phyloP scores from a whole-genome alignment of 352 stramenopile species.

The Nannochloropsis limnetica region DNA sequence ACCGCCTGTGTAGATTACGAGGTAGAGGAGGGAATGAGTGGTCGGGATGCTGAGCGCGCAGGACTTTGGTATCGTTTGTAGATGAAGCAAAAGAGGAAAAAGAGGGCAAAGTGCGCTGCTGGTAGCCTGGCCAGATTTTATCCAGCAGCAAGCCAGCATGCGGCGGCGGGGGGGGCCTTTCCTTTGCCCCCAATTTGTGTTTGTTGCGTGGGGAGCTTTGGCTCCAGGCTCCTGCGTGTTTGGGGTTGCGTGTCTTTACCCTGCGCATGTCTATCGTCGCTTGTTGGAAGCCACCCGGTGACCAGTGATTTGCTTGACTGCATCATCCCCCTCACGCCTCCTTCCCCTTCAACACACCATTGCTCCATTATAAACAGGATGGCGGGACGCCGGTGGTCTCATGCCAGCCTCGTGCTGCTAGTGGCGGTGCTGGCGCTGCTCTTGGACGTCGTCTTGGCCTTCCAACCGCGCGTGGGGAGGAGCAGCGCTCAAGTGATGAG shows the following conservation, averaged over 20 bases:
- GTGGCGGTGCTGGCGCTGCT: not conserved
- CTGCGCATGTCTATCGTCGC: not conserved
- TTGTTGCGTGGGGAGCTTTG: not conserved
- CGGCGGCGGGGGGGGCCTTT: not conserved
- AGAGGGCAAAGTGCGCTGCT: no score
- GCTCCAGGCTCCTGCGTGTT: not conserved
- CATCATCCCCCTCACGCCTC: not conserved
- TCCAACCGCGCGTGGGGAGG: not conserved
- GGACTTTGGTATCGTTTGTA: not conserved
- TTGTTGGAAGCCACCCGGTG: not conserved
- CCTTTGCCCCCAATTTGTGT: not conserved
- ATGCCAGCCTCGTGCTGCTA: not conserved
- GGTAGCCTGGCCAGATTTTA: not conserved
- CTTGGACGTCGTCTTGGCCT: conserved; percentile 1
- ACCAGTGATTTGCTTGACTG: not conserved
- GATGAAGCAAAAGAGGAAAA: not conserved
- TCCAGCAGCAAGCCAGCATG: no score
- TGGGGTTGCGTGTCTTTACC: not conserved
- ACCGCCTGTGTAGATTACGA: not conserved
- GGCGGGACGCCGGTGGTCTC: not conserved
- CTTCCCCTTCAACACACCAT: not conserved
- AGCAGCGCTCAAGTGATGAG: not conserved
- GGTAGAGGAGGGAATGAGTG: not conserved
- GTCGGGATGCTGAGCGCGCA: not conserved
- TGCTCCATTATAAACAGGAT: not conserved